Evolutionary conservation across 352 stramenopile genomes (phyloP).

Genomic region (Phytophthora brassicae): DNA sequence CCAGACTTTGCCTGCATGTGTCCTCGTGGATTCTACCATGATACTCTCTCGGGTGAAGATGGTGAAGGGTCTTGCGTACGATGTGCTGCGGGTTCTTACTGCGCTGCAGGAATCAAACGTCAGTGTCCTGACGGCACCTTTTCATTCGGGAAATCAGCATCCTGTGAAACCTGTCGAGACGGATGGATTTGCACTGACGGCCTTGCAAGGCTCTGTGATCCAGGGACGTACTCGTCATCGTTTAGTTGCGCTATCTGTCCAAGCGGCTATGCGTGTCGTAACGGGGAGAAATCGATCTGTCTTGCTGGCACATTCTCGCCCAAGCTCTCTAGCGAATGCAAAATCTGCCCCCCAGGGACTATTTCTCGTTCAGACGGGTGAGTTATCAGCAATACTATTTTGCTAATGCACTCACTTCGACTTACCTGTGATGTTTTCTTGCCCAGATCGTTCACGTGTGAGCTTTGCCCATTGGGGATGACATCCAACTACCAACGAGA

Average conservation of each 20-base stretch:
- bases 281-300: constrained; percentile 51
- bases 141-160: constrained; percentile 57
- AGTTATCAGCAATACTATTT: constrained; percentile 8
- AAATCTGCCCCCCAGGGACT: constrained; percentile 58
- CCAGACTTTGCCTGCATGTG: constrained; percentile 56
- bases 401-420: not conserved
- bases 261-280: constrained; percentile 55
- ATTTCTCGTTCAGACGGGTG: constrained; percentile 50
- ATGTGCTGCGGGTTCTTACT: constrained; percentile 63
- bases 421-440: not conserved
- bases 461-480: constrained; percentile 40
- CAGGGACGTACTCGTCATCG: constrained; percentile 49
- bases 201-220: constrained; percentile 49
- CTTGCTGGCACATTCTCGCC: constrained; percentile 48
- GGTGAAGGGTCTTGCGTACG: constrained; percentile 37
- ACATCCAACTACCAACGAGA: constrained; percentile 63
- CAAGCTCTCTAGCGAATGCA: constrained; percentile 43
- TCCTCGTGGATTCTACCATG: constrained; percentile 57
- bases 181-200: constrained; percentile 67
- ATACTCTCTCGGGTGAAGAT: constrained; percentile 12
- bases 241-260: constrained; percentile 48
- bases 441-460: constrained; percentile 38
- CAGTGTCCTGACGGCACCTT: constrained; percentile 49
- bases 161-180: constrained; percentile 55
- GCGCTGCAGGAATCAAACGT: constrained; percentile 52